These are phyloP conservation scores for Colletotrichum abscissum DNA, from an alignment of 2,329 filamentous ascomycete species.

Conservation along the genomic window DNA sequence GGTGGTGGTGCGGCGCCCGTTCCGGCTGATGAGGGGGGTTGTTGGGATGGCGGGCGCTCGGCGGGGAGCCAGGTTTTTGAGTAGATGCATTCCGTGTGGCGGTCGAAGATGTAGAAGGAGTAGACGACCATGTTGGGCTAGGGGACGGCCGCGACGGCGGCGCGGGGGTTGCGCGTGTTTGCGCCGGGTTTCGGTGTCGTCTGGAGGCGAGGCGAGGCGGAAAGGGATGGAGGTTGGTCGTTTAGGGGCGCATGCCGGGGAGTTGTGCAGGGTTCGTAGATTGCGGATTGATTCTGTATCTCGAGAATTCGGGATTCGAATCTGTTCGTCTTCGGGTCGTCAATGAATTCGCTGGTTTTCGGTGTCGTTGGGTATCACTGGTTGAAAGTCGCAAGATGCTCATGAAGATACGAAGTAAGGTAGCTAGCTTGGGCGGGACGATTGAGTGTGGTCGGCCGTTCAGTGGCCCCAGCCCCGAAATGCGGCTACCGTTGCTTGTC, in stretches of 20 bases:
- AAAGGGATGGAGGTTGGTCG: background rate
- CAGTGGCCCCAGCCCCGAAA: conserved; percentile 16
- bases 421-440: conserved; percentile 9
- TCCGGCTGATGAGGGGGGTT: conserved; percentile 53
- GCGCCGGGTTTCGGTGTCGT: background rate
- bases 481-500: conserved; percentile 16
- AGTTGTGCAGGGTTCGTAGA: background rate
- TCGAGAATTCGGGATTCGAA: background rate
- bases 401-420: background rate
- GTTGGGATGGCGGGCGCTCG: conserved; percentile 49
- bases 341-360: background rate
- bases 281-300: background rate
- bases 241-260: conserved; percentile 23
- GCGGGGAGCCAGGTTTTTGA: conserved; percentile 81
- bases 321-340: background rate
- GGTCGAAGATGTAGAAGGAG: conserved; percentile 98
- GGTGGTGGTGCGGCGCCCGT: conserved; percentile 32
- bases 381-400: conserved; percentile 6
- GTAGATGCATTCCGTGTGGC: conserved; percentile 99
- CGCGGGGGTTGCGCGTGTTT: background rate
- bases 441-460: conserved; percentile 8
- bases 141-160: background rate
- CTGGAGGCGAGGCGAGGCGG: background rate
- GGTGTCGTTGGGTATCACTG: conserved; percentile 4
- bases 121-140: conserved; percentile 83